A percentile compares a stretch with the other conserved stretches of the same genome.
Evolutionary conservation across 129 eudicot species (phyloP).

Genomic region (Sambucus nigra): DNA sequence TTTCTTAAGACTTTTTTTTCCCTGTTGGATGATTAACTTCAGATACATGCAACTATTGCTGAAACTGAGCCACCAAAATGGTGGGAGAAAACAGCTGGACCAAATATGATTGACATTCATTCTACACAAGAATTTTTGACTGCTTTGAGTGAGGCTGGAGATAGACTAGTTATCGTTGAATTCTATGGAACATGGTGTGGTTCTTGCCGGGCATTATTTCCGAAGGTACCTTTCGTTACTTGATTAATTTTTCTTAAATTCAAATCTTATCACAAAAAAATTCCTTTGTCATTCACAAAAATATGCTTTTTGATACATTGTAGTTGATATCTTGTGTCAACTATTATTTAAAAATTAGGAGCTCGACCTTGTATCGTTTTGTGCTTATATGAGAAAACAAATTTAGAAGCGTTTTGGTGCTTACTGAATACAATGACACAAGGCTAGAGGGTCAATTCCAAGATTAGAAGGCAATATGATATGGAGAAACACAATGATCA

Average conservation of each 20-base stretch:
- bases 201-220: conserved; percentile 92
- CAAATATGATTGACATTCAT: conserved; percentile 90
- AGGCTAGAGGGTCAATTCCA: no score
- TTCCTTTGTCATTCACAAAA: background rate
- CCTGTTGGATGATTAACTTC: background rate
- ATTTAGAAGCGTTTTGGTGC: no score
- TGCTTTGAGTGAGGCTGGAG: conserved; percentile 87
- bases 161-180: conserved; percentile 79
- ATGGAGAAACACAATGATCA: no score
- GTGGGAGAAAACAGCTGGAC: conserved; percentile 96
- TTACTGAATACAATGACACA: no score
- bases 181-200: conserved; percentile 98
- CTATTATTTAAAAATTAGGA: background rate
- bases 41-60: conserved; percentile 71
- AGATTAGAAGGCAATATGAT: no score
- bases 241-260: background rate
- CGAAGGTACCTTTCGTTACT: conserved; percentile 52
- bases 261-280: background rate
- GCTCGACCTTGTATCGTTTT: no score
- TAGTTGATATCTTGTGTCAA: background rate
- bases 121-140: conserved; percentile 73
- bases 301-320: background rate
- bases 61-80: conserved; percentile 93
- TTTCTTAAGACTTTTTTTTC: no score
- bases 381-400: no score